Base-by-base conservation (phyloP, 169 alveolate genomes). In the Amoebophrya sp. region DNA sequence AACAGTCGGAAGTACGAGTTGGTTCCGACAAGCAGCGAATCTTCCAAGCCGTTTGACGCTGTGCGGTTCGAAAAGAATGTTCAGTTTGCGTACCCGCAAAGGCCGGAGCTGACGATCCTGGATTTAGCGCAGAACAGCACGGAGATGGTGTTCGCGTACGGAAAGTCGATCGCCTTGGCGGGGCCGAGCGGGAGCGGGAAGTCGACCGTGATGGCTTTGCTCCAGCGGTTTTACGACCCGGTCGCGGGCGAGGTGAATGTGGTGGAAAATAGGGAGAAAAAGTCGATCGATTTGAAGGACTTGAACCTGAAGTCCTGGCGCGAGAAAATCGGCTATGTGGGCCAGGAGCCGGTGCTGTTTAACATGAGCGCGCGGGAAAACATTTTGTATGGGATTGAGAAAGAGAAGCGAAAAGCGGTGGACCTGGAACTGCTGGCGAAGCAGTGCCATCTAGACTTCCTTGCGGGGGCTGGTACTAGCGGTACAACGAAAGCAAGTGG, bases 181-280 rank as follows among this genome's bases (percentile, higher is more conserved):
- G 99, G 99, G 0, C 95, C 96, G 10, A 96, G 99, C 0, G 99
- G 97, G 25, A 93, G 95, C 1, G 97, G 97, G 39, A 95, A 95
- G 93, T 94, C 97, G 2, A 95, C 97, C 0, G 89, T 95, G 29
- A 89, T 94, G 66, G 93, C 94, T 40, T 92, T 95, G 89, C 77
- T 95, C 40, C 95, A 94, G 77, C 94, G 97, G 10, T 92, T 95
- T 53, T 95, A 95, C 91, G 97, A 95, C 89, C 89, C 94, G 0
- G 91, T 40, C 40, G 53, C 92, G 25, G 97, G 97, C 0, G 91
- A 89, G 29, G 94, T 95, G 32, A 47, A 47, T 12, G 18, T 47
- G 66, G 29, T 47, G 66, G 66, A 47, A 12, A 18, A 47, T 47
- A 18, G 18, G 66, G 18, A 47, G 29, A 47, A 47, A 47, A 18